phyloP scores from a whole-genome alignment of 2,329 filamentous ascomycete genomes.

The Fusarium setosum region DNA sequence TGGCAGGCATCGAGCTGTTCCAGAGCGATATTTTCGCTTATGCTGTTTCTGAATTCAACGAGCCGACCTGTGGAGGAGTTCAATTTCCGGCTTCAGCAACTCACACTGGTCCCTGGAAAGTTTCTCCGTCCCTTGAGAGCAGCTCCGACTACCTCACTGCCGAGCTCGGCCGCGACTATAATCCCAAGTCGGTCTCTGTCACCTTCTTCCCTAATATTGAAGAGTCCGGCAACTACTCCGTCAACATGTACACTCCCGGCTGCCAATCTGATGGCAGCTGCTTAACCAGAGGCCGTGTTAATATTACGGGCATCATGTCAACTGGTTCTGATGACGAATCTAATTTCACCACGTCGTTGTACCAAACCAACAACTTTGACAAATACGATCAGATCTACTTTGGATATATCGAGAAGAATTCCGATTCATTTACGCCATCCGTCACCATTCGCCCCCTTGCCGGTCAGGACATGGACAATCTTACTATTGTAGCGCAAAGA shows the following conservation, averaged over 20 bases:
- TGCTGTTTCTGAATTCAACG: slow-evolving; percentile 88
- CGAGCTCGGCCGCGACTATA: slow-evolving; percentile 66
- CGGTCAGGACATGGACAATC: slow-evolving; percentile 68
- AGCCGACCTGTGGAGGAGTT: slow-evolving; percentile 80
- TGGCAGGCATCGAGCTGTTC: slow-evolving; percentile 88
- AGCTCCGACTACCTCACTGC: slow-evolving; percentile 82
- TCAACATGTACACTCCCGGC: slow-evolving; percentile 93
- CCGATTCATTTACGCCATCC: slow-evolving; percentile 78
- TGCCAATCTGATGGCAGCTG: slow-evolving; percentile 86
- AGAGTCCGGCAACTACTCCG: slow-evolving; percentile 90
- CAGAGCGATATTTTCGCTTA: slow-evolving; percentile 88
- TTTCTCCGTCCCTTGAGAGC: slow-evolving; percentile 75
- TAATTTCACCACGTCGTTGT: slow-evolving; percentile 72
- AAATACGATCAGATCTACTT: slow-evolving; percentile 96
- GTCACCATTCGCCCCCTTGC: slow-evolving; percentile 80
- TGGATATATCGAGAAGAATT: slow-evolving; percentile 83
- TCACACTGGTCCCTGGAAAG: slow-evolving; percentile 78
- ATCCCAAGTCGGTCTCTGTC: slow-evolving; percentile 72
- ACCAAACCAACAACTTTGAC: slow-evolving; percentile 94
- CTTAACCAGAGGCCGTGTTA: slow-evolving; percentile 79
- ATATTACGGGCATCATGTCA: slow-evolving; percentile 80
- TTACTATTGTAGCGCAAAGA: slow-evolving; percentile 90
- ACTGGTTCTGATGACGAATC: slow-evolving; percentile 55
- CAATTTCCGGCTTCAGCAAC: slow-evolving; percentile 73
- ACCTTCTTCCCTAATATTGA: slow-evolving; percentile 86